Evolutionary conservation across 2,329 filamentous ascomycete species (phyloP), one percentile per base, ranked within the genome.

Genomic region (Neopestalotiopsis clavispora): DNA sequence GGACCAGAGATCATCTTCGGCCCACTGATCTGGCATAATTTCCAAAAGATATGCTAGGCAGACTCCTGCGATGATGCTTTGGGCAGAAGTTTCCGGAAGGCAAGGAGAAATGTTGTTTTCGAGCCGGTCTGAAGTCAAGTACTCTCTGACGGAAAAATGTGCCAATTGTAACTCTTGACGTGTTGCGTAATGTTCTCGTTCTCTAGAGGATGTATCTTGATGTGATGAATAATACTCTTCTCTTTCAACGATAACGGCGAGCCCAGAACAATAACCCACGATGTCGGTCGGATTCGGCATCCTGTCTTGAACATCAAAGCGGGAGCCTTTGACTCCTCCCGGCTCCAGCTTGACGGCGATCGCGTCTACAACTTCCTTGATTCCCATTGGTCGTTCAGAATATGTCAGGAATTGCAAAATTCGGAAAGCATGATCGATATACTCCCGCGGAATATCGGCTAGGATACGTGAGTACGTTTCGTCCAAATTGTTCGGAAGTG

Each of bases 61-160:
- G 17, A 73, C 65, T 58, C 65, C 63, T 38, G 73, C 70, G 30
- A 76, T 73, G 17, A 56, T 67, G 14, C 45, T 30, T 58, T 67
- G 70, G 42, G 71, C 75, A 42, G 58, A 34, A 52, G 13, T 61
- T 40, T 69, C 65, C 40, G 52, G 62, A 66, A 75, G 65, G n/a
- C 56, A 23, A 1, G 28, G n/a, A 23, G 68, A 66, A 4, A 70
- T 52, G 20, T 58, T 58, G 12, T 65, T 38, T 5, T 71, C 56
- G 17, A 75, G 40, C 32, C 70, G 71, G 14, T 68, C 30, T 52
- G 77, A 78, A 17, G 65, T 67, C 9, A 78, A 69, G 65, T 76
- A 79, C 38, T 78, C 76, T 67, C 75, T 77, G 32, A 78, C 74
- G 10, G 75, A 77, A n/a, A 75, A 76, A 73, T 80, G 77, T 7